These are phyloP conservation scores for Epichloe glyceriae DNA, from an alignment of 2,329 filamentous ascomycete species.

Conservation along the genomic window DNA sequence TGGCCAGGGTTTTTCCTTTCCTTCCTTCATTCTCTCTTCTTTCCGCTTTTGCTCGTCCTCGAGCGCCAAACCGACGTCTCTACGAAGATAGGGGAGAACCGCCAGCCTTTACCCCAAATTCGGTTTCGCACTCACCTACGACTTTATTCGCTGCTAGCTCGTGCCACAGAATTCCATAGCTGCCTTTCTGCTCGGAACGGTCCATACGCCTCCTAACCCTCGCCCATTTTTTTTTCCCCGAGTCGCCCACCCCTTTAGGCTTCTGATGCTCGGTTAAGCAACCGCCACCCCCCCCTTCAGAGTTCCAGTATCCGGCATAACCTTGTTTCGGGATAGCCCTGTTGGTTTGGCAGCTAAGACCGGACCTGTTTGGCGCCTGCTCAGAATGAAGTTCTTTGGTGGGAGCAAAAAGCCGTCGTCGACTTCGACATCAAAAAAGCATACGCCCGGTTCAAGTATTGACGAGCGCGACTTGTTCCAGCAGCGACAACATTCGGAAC, in stretches of 20 bases:
- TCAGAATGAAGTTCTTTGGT: constrained; percentile 38
- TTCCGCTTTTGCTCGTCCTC: not conserved
- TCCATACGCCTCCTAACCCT: constrained; percentile 2
- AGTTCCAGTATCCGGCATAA: constrained; percentile 25
- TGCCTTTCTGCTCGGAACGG: constrained; percentile 2
- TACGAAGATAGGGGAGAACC: not conserved
- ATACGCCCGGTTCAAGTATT: constrained; percentile 20
- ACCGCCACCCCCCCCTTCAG: constrained; percentile 4
- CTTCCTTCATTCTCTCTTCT: not conserved
- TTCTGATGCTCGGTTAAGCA: constrained; percentile 19
- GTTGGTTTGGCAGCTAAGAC: constrained; percentile 10
- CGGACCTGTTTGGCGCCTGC: constrained; percentile 5
- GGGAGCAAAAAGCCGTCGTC: constrained; percentile 26
- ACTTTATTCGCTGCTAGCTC: not conserved
- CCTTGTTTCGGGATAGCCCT: constrained; percentile 25
- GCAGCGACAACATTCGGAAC: constrained; percentile 23
- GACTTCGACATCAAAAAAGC: constrained; percentile 24
- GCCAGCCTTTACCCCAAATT: not conserved
- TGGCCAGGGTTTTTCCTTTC: not conserved
- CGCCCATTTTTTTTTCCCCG: not conserved
- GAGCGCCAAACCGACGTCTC: not conserved
- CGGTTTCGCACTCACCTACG: not conserved
- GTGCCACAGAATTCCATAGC: not conserved
- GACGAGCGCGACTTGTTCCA: constrained; percentile 24
- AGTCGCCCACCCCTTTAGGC: constrained; percentile 5